These are phyloP conservation scores for Sporothrix schenckii DNA, from an alignment of 2,329 filamentous ascomycete genomes.

Conservation along the genomic window DNA sequence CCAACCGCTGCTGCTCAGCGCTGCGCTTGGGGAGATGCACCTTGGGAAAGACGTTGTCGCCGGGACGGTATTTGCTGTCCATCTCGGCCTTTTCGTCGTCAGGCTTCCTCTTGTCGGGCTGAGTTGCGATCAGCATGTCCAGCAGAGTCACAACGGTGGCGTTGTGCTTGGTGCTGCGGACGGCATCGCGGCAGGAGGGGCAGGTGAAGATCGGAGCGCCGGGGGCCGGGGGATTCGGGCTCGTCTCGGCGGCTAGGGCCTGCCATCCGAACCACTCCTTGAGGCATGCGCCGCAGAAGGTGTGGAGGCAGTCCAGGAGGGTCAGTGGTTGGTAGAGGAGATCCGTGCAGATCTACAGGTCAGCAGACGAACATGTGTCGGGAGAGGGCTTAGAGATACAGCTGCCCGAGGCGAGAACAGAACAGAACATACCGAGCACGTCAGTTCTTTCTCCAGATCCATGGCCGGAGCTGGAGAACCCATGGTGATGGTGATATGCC, in stretches of 20 bases:
- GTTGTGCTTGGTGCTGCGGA: conserved; percentile 87
- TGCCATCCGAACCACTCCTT: conserved; percentile 96
- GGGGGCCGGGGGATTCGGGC: conserved; percentile 54
- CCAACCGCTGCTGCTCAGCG: conserved; percentile 56
- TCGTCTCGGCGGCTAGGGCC: conserved; percentile 59
- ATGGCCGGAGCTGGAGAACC: conserved; percentile 56
- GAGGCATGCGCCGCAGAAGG: conserved; percentile 91
- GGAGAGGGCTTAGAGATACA: not conserved
- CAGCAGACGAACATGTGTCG: conserved; percentile 22
- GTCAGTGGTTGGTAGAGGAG: conserved; percentile 89
- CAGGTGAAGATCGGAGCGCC: conserved; percentile 72
- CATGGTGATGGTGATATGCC: conserved; percentile 44
- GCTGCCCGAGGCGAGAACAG: conserved; percentile 27
- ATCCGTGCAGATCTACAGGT: conserved; percentile 86
- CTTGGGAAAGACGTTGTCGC: conserved; percentile 76
- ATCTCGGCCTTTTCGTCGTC: conserved; percentile 76
- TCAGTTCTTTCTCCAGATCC: conserved; percentile 91
- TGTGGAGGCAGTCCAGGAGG: conserved; percentile 90
- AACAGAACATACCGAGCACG: conserved; percentile 75
- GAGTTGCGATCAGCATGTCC: conserved; percentile 81
- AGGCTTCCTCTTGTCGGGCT: conserved; percentile 73
- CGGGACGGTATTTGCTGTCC: conserved; percentile 73
- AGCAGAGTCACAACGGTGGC: conserved; percentile 86
- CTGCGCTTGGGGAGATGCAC: conserved; percentile 56
- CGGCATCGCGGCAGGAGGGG: conserved; percentile 84